Conservation (phyloP, 331 rosid genomes). For the Telfairia occidentalis region DNA sequence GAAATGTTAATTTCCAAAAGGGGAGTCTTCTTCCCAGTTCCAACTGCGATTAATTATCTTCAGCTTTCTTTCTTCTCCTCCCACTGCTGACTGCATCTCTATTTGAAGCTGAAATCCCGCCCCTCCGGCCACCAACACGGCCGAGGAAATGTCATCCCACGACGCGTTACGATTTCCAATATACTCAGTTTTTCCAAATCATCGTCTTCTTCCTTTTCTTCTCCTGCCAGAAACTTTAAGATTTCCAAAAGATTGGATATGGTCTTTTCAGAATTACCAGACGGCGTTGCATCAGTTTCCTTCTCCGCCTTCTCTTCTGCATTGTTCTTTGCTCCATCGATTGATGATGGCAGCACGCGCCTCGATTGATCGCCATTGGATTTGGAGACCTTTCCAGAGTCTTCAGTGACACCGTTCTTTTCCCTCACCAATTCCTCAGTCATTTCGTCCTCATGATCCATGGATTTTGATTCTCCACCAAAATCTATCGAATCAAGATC, state of each 20-base stretch:
- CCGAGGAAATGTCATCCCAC: not conserved
- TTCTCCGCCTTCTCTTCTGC: not conserved
- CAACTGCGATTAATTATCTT: not conserved
- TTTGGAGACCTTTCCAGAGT: not conserved
- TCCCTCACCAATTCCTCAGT: not conserved
- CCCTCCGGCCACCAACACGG: constrained; percentile 8
- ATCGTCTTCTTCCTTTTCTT: not conserved
- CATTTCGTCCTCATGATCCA: not conserved
- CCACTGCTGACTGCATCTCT: not conserved
- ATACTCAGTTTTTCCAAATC: not conserved
- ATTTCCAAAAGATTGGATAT: not conserved
- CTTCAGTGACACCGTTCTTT: not conserved
- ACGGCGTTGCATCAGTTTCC: not conserved
- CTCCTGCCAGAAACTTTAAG: not conserved
- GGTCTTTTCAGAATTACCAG: not conserved
- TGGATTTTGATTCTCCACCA: not conserved
- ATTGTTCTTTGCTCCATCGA: not conserved
- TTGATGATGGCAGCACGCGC: not conserved
- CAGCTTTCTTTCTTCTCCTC: not conserved
- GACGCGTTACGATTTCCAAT: not conserved
- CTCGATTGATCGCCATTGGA: not conserved
- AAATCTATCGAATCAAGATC: not conserved
- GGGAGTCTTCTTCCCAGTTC: not conserved
- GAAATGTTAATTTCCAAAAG: not conserved
- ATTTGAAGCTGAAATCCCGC: not conserved